Base-by-base conservation (phyloP, 768 basidiomycete species). In the Lyophyllum atratum region DNA sequence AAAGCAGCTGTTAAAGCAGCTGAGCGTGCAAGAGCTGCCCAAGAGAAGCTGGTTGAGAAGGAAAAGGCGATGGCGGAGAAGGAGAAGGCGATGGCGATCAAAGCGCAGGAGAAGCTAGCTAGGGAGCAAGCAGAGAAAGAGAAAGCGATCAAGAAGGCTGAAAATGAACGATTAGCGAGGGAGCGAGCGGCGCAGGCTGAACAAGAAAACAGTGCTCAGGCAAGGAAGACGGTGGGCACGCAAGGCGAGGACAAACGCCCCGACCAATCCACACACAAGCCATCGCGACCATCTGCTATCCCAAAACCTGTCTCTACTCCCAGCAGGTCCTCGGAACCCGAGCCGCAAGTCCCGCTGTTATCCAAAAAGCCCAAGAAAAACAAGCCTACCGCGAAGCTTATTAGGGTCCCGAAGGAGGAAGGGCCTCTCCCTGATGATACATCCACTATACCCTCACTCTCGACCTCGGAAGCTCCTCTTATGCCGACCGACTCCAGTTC, bases 351-450 rank as follows among this genome's bases (percentile, higher is more conserved):
- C 11, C 90, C 91, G 17, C 81, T 93, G 31, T 75, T 91, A 39
- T 92, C 91, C 22, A 92, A 87, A 70, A 86, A 90, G 72, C 88
- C 91, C 5, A 93, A 92, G 79, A 93, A 93, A 71, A 89, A 77
- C 64, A 92, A 87, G 64, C 87, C 89, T 0, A 62, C 79, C 43
- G 57, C 82, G 49, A 88, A 86, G 63, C 79, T 81, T 11, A 78
- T 84, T 62, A 84, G 76, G 58, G 76, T 84, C 37, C 49, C 66
- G 2, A 88, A 83, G 68, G 89, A 90, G 31, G 87, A 83, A 29
- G 79, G 82, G 15, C 59, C 69, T 15, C 57, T 63, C 24, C 54
- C 64, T 1, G 81, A 82, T 26, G 74, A 82, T 24, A 60, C 76
- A 45, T 76, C 80, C 0, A 76, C 72, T 17, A 62, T 72, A 29